Evolutionary conservation across 2,329 filamentous ascomycete genomes (phyloP).

Genomic region (Fusarium chaquense): DNA sequence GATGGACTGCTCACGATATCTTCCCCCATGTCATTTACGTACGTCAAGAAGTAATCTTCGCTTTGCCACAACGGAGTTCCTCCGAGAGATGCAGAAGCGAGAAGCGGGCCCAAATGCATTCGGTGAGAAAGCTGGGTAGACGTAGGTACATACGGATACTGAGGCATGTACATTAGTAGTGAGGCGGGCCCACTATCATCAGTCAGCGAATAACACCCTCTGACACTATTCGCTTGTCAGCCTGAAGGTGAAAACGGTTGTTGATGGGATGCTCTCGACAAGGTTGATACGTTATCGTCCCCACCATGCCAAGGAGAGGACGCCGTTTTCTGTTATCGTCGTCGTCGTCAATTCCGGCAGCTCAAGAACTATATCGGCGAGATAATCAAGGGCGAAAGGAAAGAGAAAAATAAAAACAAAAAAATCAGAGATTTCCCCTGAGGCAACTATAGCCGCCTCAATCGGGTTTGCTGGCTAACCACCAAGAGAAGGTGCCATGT

Average conservation of each 20-base stretch:
- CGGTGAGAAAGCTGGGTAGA: neutral
- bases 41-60: slow-evolving; percentile 5
- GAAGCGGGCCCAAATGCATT: slow-evolving; percentile 6
- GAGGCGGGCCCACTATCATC: slow-evolving; percentile 11
- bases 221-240: neutral
- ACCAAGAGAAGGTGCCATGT: slow-evolving; percentile 19
- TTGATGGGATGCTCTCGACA: slow-evolving; percentile 13
- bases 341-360: slow-evolving; percentile 20
- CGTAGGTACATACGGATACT: neutral
- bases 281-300: slow-evolving; percentile 20
- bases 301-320: slow-evolving; percentile 8
- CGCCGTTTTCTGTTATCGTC: slow-evolving; percentile 11
- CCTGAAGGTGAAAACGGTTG: slow-evolving; percentile 14
- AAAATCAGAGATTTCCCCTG: slow-evolving; percentile 1
- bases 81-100: slow-evolving; percentile 20
- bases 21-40: slow-evolving; percentile 15
- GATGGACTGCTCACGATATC: slow-evolving; percentile 29
- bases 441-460: slow-evolving; percentile 20
- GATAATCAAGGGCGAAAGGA: neutral
- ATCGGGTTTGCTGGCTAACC: slow-evolving; percentile 19
- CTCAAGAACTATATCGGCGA: slow-evolving; percentile 1
- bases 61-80: slow-evolving; percentile 34
- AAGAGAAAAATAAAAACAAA: no score
- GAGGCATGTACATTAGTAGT: neutral
- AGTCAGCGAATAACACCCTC: slow-evolving; percentile 12